Base-by-base conservation (phyloP, 495 filamentous ascomycete species). In the Daldinia childiae region DNA sequence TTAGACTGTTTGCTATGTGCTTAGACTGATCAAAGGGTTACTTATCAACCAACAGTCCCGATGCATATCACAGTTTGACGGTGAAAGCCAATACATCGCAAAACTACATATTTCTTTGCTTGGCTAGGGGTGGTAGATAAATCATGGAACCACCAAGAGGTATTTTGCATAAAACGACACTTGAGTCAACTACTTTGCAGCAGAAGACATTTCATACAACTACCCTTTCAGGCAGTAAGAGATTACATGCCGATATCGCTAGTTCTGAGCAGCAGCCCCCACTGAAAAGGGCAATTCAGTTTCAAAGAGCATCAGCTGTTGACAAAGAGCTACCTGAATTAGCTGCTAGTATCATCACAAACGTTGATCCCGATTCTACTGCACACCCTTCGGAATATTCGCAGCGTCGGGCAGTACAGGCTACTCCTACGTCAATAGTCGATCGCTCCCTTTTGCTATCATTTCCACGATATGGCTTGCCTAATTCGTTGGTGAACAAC, bases 391-490 rank as follows among this genome's bases (percentile, higher is more conserved):
- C 80, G 21, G 82, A 88, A 58, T 87, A 87, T 64, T 81, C 83
- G 4, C 86, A 85, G 64, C 75, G 83, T 36, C 79, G 77, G 58
- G 57, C 62, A 41, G 64, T 84, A 26, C 71, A 79, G 3, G 78
- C 81, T 9, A 87, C 84, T 0, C 88, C 89, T 6, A 84, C 81
- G 6, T 76, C 84, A 4, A 83, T 81, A 15, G 77, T 83, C 58
- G 88, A 92, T 66, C 87, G 88, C 14, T 79, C 89, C 58, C 82
- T 92, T 17, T 89, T 83, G 2, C 80, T 93, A 43, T 82, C 86
- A 2, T 87, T 94, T 74, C 83, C 85, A 1, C 82, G 79, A 54
- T 95, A 94, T 79, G 88, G 85, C 3, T 80, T 95, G 19, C 87
- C 90, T 30, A 69, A 78, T 4, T 71, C 83, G 4, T 80, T 93